Conservation (phyloP, 345 rosid genomes). For the Eutrema japonicum region DNA sequence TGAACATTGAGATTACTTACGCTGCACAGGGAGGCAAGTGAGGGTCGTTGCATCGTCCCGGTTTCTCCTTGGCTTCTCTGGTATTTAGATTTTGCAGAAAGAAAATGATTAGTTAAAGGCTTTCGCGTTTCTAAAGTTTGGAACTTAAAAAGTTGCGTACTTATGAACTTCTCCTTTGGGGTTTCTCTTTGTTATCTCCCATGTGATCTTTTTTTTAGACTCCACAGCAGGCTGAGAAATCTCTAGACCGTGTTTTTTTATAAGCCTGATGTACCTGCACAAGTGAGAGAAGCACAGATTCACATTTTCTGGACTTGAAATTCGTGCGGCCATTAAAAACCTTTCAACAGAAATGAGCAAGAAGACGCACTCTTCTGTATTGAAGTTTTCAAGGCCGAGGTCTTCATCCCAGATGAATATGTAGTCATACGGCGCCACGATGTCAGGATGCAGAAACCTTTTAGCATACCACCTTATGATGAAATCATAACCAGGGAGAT, state of each 20-base stretch:
- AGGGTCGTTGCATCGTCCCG: constrained; percentile 81
- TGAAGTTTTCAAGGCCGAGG: constrained; percentile 86
- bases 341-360: not conserved
- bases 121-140: not conserved
- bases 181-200: constrained; percentile 97
- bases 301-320: constrained; percentile 7
- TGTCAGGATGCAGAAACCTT: constrained; percentile 96
- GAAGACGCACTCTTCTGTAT: constrained; percentile 75
- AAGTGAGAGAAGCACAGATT: constrained; percentile 13
- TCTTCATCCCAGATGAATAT: constrained; percentile 98
- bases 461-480: constrained; percentile 94
- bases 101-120: not conserved
- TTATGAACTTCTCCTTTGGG: constrained; percentile 87
- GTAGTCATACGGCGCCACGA: constrained; percentile 90
- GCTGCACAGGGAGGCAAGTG: constrained; percentile 96
- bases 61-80: constrained; percentile 78
- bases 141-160: constrained; percentile 49
- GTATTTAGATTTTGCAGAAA: constrained; percentile 29
- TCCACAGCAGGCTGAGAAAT: constrained; percentile 97
- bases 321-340: not conserved
- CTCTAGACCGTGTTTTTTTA: constrained; percentile 89
- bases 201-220: constrained; percentile 70
- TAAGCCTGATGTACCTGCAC: constrained; percentile 76
- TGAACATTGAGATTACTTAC: constrained; percentile 50
- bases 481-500: constrained; percentile 26